Evolutionary conservation across 345 rosid genomes (phyloP), one percentile per base, ranked within the genome.

Genomic region (Cardamine occulta): DNA sequence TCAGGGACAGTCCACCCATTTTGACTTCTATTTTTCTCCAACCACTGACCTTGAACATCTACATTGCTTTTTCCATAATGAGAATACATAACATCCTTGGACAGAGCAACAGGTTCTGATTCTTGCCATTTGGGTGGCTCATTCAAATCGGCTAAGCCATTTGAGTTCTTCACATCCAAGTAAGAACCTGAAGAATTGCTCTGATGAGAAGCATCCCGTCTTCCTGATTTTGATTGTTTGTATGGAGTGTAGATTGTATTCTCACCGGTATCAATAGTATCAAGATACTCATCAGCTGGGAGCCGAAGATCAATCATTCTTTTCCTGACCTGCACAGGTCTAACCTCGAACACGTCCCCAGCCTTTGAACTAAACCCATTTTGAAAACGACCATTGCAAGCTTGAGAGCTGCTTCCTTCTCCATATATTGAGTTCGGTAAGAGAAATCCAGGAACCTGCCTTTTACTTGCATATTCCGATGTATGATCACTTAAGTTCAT

Each of bases 391-490:
- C 70, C 61, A 26, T 62, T 68, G 63, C 63, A 66, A 18, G 78
- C 74, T 44, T 75, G 84, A 71, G 71, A 34, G 51, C 59, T 72
- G 55, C 76, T 82, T 54, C 75, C 81, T 65, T 83, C 74, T 14
- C 80, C 86, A 79, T 63, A 78, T 28, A 54, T 44, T 28, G 86
- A 84, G 66, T 79, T 87, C 58, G 79, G 77, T 74, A 79, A 62
- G 10, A 86, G 88, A 75, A 84, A 88, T 59, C 87, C 77, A 18
- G 84, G 79, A 35, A 84, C 72, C 49, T 83, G 89, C 86, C 90
- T 85, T 76, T 82, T 83, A 75, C 77, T 81, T 79, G 84, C 78
- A 60, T 78, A 79, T 18, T 68, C 61, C 13, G 35, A 71, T 2
- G 74, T 81, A 53, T 72, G 69, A 40, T 68, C 81, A 11, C 57